Percentiles rank a stretch among this genome's conserved stretches.
phyloP scores from a whole-genome alignment of 108 stramenopile species.

The Licmophora abbreviata region DNA sequence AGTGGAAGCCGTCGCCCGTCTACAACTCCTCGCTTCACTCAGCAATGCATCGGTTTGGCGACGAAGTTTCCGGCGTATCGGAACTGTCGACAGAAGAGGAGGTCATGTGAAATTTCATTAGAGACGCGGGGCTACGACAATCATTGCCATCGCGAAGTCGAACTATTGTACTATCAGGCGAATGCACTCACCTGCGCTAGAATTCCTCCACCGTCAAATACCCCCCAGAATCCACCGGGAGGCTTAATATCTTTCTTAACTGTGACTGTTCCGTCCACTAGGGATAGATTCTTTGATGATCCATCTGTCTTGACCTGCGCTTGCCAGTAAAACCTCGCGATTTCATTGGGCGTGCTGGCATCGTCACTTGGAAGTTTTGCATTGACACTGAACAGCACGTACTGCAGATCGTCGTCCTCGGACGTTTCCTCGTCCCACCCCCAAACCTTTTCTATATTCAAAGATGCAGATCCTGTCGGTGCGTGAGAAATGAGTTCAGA shows the following conservation, averaged over 20 bases:
- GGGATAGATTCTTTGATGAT: slow-evolving; percentile 1
- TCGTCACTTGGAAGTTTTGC: slow-evolving; percentile 11
- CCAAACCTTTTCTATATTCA: slow-evolving; percentile 23
- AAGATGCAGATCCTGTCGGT: background rate
- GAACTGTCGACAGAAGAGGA: too few species aligned
- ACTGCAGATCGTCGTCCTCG: slow-evolving; percentile 14
- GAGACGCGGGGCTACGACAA: too few species aligned
- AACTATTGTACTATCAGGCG: too few species aligned
- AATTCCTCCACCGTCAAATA: slow-evolving; percentile 27
- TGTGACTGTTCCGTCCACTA: slow-evolving; percentile 32
- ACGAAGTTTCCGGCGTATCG: slow-evolving; percentile 22
- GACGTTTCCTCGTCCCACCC: slow-evolving; percentile 38
- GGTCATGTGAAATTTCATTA: too few species aligned
- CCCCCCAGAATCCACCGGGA: slow-evolving; percentile 28
- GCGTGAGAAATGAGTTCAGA: slow-evolving; percentile 12
- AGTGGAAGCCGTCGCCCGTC: too few species aligned
- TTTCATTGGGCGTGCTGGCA: background rate
- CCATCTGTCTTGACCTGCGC: slow-evolving; percentile 14
- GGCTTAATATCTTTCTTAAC: slow-evolving; percentile 27
- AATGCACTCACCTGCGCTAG: too few species aligned
- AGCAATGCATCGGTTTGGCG: slow-evolving; percentile 2
- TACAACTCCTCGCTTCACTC: too few species aligned
- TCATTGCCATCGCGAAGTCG: too few species aligned
- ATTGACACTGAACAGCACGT: slow-evolving; percentile 27
- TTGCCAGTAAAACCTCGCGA: slow-evolving; percentile 30